Evolutionary conservation across 495 filamentous ascomycete species (phyloP).

Genomic region (Lepraria neglecta): DNA sequence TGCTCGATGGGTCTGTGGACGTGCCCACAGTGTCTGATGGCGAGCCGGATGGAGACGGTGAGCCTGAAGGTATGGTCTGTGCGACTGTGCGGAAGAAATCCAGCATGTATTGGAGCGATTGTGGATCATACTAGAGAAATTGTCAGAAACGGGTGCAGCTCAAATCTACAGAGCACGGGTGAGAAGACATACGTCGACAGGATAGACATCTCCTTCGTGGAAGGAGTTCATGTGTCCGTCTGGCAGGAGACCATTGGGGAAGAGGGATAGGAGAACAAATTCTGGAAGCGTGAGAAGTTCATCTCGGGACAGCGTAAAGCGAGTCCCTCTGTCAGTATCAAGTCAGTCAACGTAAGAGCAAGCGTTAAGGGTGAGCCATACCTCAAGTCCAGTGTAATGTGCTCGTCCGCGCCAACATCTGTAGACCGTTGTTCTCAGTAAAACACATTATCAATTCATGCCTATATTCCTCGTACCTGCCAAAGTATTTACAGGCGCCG

Average conservation of each 20-base stretch:
- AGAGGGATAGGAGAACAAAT: slow-evolving; percentile 97
- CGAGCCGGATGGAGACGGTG: slow-evolving; percentile 53
- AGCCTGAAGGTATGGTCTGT: slow-evolving; percentile 76
- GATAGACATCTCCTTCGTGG: slow-evolving; percentile 86
- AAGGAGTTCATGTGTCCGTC: slow-evolving; percentile 95
- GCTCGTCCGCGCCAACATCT: slow-evolving; percentile 90
- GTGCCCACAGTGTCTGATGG: slow-evolving; percentile 54
- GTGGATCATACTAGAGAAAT: slow-evolving; percentile 81
- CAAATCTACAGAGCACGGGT: slow-evolving; percentile 15
- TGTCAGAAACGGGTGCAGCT: slow-evolving; percentile 36
- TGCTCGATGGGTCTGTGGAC: slow-evolving; percentile 57
- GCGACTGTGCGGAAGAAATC: slow-evolving; percentile 97
- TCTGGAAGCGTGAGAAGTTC: slow-evolving; percentile 93
- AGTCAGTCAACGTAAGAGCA: slow-evolving; percentile 26
- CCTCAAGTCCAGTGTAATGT: slow-evolving; percentile 91
- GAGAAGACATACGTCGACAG: slow-evolving; percentile 78
- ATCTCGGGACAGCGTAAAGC: slow-evolving; percentile 88
- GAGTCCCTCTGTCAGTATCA: slow-evolving; percentile 61
- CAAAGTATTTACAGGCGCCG: slow-evolving; percentile 63
- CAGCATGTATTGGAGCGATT: slow-evolving; percentile 96
- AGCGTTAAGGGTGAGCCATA: slow-evolving; percentile 38
- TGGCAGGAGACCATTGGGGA: slow-evolving; percentile 94
- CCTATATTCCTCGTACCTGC: slow-evolving; percentile 56
- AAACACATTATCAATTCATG: not conserved
- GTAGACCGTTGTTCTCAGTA: slow-evolving; percentile 4